Evolutionary conservation across 78 protist genomes (phyloP), one percentile per base, ranked within the genome.

Genomic region (Dictyostelium brefeldianum): DNA sequence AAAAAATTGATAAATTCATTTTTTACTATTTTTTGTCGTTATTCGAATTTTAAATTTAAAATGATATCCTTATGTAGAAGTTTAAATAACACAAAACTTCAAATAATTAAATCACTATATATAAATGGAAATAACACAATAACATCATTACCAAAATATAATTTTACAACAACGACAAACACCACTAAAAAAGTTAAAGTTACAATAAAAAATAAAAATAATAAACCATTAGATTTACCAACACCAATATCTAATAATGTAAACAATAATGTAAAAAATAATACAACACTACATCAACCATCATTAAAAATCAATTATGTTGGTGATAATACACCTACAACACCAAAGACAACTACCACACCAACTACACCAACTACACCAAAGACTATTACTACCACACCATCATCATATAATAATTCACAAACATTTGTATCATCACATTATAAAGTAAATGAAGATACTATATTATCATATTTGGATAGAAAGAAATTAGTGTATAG

Each of bases 401-500:
- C 29, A 57, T 9, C 10, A 53, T 53, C 59, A 53, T 15, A 27
- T 62, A 64, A 31, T 67, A 67, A 31, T 67, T 67, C 73, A 65
- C 27, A 43, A 31, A 25, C 75, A 12, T 31, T 67, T 67, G 75
- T 31, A 67, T 67, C 75, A 31, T 31, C 75, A 15, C 43, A 62
- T 62, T 62, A 62, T 25, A 62, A 62, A 62, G 70, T 62, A 1
- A 62, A 62, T 62, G 95, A 83, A 77, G 80, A 77, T 14, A 18
- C 46, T 7, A 59, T 83, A 43, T 65, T 80, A 25, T 20, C 31
- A 18, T 92, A 81, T 57, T 48, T 92, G 7, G 81, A 69, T 11
- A 50, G 79, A 56, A 92, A 92, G 81, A 71, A 71, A 5, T 31
- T 82, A 7, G 51, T n/a, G 7, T 74, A 81, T 83, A 75, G 53